A percentile compares a stretch with the other conserved stretches of the same genome.
phyloP scores from a whole-genome alignment of 371 early-diverging fungal genomes.

The Mucor ambiguus region DNA sequence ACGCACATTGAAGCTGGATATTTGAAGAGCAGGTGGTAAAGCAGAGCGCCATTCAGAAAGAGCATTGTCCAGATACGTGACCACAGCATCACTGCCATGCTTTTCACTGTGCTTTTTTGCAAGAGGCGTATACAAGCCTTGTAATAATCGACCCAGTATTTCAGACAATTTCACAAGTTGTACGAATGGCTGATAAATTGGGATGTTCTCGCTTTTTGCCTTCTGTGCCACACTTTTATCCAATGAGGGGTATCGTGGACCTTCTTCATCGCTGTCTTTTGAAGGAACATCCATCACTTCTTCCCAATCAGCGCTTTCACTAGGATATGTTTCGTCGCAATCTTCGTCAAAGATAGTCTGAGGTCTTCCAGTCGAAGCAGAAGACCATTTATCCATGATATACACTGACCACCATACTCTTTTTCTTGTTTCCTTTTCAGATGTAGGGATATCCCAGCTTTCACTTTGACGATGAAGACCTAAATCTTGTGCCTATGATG shows the following conservation, averaged over 20 bases:
- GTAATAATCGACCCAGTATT: constrained; percentile 46
- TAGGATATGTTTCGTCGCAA: constrained; percentile 48
- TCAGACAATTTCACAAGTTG: constrained; percentile 50
- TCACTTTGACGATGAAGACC: constrained; percentile 66
- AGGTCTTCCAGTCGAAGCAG: constrained; percentile 57
- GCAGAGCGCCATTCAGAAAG: constrained; percentile 47
- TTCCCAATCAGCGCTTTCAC: constrained; percentile 43
- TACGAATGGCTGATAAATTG: constrained; percentile 53
- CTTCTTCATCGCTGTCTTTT: constrained; percentile 17
- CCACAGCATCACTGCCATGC: constrained; percentile 53
- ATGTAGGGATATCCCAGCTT: constrained; percentile 51
- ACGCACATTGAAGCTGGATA: constrained; percentile 34
- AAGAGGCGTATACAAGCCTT: constrained; percentile 50
- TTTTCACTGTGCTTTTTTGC: constrained; percentile 51
- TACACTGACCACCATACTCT: constrained; percentile 72
- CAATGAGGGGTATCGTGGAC: constrained; percentile 40
- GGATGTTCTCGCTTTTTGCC: constrained; percentile 37
- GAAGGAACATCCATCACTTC: constrained; percentile 45
- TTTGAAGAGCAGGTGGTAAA: constrained; percentile 45
- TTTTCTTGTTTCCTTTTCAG: constrained; percentile 61
- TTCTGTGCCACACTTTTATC: constrained; percentile 36
- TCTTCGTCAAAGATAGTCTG: constrained; percentile 56
- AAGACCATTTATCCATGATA: constrained; percentile 60
- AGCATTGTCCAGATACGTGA: constrained; percentile 43
- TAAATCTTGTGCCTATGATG: constrained; percentile 60